Base-by-base conservation (phyloP, 768 basidiomycete genomes). In the Asterophora lycoperdoides region DNA sequence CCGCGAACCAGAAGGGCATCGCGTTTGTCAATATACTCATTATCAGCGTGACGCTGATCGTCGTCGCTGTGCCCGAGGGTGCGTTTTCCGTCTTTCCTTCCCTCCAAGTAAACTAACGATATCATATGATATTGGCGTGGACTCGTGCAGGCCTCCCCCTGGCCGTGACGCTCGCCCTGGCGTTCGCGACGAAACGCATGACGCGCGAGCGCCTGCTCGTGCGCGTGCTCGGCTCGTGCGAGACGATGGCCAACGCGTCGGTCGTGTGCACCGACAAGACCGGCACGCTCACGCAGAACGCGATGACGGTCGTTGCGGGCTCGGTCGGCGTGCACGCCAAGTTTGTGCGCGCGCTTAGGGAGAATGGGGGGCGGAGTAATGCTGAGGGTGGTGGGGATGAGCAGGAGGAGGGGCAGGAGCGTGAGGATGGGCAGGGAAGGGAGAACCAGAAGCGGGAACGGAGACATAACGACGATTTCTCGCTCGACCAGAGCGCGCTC, bases 161-260 rank as follows among this genome's bases (percentile, higher is more conserved):
- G 46, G 95, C 95, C 35, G 95, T 98, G 42, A 97, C 95, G 0
- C 80, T 99, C 40, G 96, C 96, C 0, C 74, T 99, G 28, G 91
- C 96, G 1, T 99, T 98, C 61, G 96, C 95, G 0, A 99, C 96
- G 40, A 93, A 89, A 60, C 86, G 95, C n/a, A 98, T 98, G 96
- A 90, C 94, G 8, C 79, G 85, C 60, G 89, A 93, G 67, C 96
- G 96, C 45, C 75, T 98, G 0, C 81, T 99, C 36, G 96, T 98
- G 26, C 93, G 95, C 46, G 90, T 97, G 4, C 81, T 99, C 29
- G 90, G 90, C 6, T 93, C 93, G 10, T 98, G 95, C 67, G 96
- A 99, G 70, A 98, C 93, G 0, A 98, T 98, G 95, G 95, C 90
- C 17, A 97, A 97, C 58, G 90, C 95, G 4, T 94, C 89, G 17